Conservation (phyloP, 805 yeast genomes). For the Ascoidea rubescens region DNA sequence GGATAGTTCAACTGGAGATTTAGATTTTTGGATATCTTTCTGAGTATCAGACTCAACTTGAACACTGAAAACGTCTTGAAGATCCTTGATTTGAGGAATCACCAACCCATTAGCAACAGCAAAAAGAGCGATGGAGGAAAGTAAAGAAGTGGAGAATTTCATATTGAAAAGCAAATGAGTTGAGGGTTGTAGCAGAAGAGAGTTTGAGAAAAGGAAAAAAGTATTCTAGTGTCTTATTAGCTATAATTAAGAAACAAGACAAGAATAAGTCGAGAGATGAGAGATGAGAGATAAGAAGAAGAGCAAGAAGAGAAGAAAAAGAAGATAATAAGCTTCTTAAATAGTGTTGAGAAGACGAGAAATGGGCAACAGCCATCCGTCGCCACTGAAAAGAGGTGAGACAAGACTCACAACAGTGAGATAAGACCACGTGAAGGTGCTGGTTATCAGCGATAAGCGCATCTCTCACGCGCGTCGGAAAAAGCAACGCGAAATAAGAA, state of each 20-base stretch:
- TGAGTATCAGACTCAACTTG: constrained; percentile 6
- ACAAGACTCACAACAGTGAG: background rate
- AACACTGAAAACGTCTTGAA: constrained; percentile 22
- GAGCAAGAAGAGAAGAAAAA: too few species aligned
- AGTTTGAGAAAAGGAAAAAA: background rate
- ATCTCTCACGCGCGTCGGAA: too few species aligned
- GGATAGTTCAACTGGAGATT: constrained; percentile 1
- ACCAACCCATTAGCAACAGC: constrained; percentile 38
- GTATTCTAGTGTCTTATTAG: background rate
- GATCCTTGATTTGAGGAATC: constrained; percentile 39
- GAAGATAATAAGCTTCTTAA: too few species aligned
- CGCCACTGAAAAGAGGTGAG: background rate
- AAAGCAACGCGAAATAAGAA: too few species aligned
- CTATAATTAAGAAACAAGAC: background rate
- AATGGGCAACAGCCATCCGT: too few species aligned
- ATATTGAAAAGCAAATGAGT: constrained; percentile 15
- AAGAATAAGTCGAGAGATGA: background rate
- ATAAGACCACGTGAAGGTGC: too few species aligned
- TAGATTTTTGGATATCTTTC: constrained; percentile 10
- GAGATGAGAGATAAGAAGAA: background rate
- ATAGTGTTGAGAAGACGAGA: too few species aligned
- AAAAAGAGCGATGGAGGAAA: constrained; percentile 23
- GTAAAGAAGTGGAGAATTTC: constrained; percentile 13
- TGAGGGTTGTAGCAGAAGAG: constrained; percentile 1
- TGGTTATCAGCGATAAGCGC: too few species aligned